phyloP scores from a whole-genome alignment of 2,329 filamentous ascomycete genomes.

The Fusarium camptoceras region DNA sequence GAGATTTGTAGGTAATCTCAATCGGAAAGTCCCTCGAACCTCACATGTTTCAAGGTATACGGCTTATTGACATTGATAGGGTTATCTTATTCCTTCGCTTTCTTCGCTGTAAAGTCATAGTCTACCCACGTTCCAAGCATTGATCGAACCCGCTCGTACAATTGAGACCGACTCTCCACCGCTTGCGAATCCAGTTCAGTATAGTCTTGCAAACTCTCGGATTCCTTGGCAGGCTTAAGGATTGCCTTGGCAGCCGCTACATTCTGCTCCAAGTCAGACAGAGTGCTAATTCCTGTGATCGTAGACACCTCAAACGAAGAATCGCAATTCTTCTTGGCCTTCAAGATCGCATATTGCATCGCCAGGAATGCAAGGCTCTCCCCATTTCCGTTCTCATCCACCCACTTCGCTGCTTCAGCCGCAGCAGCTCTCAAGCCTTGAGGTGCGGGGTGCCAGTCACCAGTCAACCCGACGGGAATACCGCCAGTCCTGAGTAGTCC shows the following conservation, averaged over 20 bases:
- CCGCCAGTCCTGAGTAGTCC: constrained; percentile 4
- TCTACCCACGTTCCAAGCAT: constrained; percentile 7
- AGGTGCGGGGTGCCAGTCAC: neutral
- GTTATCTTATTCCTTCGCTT: neutral
- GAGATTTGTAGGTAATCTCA: too few species aligned
- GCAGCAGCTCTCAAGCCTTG: neutral
- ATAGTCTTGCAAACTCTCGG: neutral
- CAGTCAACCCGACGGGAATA: neutral
- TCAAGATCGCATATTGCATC: constrained; percentile 3
- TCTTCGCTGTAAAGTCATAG: constrained; percentile 6
- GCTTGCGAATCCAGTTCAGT: neutral
- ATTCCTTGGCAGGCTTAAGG: accelerated
- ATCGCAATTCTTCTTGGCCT: neutral
- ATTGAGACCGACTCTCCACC: neutral
- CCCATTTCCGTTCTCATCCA: neutral
- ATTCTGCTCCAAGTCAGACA: constrained; percentile 12
- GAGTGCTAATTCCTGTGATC: neutral
- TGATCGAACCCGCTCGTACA: neutral
- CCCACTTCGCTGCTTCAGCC: constrained; percentile 1
- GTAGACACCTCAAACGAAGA: neutral
- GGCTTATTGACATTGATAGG: neutral
- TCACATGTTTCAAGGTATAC: too few species aligned
- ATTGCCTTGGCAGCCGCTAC: neutral
- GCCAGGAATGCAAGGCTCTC: neutral
- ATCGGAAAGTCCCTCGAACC: too few species aligned